Percentiles rank a stretch among this genome's conserved stretches.
These are phyloP conservation scores for Pseudisothecium myosuroides DNA, from an alignment of 225 moss, liverwort and hornwort genomes.

Conservation along the genomic window DNA sequence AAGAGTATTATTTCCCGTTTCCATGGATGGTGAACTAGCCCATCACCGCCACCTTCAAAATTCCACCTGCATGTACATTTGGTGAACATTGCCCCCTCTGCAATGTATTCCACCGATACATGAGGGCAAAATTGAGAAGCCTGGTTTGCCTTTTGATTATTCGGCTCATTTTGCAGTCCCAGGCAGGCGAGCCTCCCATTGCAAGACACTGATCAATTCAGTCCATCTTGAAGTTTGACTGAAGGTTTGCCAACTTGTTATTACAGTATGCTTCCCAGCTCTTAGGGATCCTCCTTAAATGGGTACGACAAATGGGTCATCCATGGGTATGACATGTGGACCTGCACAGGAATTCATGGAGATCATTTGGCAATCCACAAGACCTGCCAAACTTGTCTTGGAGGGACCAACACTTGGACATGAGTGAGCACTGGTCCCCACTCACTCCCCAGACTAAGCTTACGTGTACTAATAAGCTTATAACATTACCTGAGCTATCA, in stretches of 20 bases:
- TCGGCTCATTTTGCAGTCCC: too few relatives aligned
- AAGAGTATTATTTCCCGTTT: too few relatives aligned
- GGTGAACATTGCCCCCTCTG: too few relatives aligned
- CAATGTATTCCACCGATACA: too few relatives aligned
- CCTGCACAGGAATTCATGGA: not conserved
- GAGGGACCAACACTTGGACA: not conserved
- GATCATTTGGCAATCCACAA: not conserved
- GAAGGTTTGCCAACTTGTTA: not conserved
- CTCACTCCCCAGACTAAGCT: too few relatives aligned
- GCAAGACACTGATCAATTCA: not conserved
- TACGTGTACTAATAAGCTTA: not conserved
- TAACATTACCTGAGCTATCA: too few relatives aligned
- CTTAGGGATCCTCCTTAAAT: not conserved
- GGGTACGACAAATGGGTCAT: not conserved
- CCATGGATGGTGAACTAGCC: too few relatives aligned
- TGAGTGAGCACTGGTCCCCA: not conserved
- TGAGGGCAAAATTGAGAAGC: too few relatives aligned
- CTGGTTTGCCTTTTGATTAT: too few relatives aligned
- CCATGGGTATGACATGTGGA: not conserved
- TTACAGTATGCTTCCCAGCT: not conserved
- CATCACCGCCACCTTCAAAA: too few relatives aligned
- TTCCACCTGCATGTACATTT: too few relatives aligned
- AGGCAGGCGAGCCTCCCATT: too few relatives aligned
- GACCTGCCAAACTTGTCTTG: not conserved
- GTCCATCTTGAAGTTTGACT: not conserved